Evolutionary conservation across 495 filamentous ascomycete genomes (phyloP), one percentile per base, ranked within the genome.

Genomic region (Aspergillus saccharolyticus): DNA sequence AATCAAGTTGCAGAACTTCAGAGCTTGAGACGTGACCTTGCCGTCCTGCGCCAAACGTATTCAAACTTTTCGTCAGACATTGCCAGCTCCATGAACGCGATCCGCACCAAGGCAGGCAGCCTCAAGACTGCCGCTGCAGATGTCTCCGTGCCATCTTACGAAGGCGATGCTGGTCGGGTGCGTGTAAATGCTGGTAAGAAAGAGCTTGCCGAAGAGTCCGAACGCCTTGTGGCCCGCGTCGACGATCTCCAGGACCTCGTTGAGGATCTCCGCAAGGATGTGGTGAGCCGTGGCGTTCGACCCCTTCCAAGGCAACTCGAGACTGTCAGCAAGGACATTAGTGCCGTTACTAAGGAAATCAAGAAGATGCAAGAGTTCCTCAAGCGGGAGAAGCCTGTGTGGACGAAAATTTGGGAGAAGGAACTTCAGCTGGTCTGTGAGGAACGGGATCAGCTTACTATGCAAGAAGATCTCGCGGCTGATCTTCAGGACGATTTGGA

Each of bases 341-440:
- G 87, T 56, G 68, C 76, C 55, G 86, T 90, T 14, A 89, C 86
- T 51, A 81, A 89, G 58, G 91, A 97, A 64, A 85, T 99, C 44
- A 96, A 91, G 83, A 92, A 90, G 76, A 89, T 97, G 85, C 85
- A 94, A 61, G 91, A 96, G 42, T 96, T 88, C 77, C 80, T 97
- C 68, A 87, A 86, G 62, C 80, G 80, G 21, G 94, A 99, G 80
- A 96, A 95, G 72, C 94, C 94, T 0, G 75, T 96, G 46, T 99
- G 94, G 90, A 95, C 89, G 21, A 96, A 96, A 80, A 94, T 97
- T 57, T 97, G 95, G 94, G 91, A 97, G 80, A 89, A 90, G 72
- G 91, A 97, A 65, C 77, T 99, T 47, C 86, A 96, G 70, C 80
- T 90, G 48, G 94, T 99, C 15, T 97, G 92, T 74, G 90, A 92